Evolutionary conservation across 371 early-diverging fungal genomes (phyloP).

Genomic region (Choanephora cucurbitarum): DNA sequence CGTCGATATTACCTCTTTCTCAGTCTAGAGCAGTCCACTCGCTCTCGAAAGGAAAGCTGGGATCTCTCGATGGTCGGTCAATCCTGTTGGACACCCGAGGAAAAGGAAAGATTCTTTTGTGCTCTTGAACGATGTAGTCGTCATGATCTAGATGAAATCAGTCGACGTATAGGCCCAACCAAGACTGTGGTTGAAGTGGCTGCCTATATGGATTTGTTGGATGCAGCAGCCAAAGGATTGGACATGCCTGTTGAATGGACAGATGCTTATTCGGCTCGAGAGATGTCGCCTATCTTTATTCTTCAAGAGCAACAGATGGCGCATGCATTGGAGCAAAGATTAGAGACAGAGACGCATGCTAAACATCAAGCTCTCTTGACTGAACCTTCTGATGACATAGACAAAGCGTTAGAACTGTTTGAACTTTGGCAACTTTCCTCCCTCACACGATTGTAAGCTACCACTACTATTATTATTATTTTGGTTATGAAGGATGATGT

Average conservation of each 20-base stretch:
- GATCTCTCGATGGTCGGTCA: conserved; percentile 10
- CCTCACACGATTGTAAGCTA: conserved; percentile 19
- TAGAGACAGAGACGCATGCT: conserved; percentile 14
- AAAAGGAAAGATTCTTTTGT: conserved; percentile 27
- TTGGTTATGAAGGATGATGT: too few species aligned
- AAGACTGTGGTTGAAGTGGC: conserved; percentile 22
- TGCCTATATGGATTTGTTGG: conserved; percentile 17
- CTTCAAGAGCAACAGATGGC: conserved; percentile 11
- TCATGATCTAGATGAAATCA: conserved; percentile 14
- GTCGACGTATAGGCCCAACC: conserved; percentile 25
- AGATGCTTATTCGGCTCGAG: conserved; percentile 10
- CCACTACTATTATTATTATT: too few species aligned
- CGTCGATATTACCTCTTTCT: conserved; percentile 1
- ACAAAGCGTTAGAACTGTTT: conserved; percentile 11
- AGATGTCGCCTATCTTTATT: conserved; percentile 19
- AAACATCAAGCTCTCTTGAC: conserved; percentile 9
- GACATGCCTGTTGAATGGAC: background rate
- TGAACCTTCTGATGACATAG: background rate
- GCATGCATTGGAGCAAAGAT: background rate
- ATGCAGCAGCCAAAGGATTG: conserved; percentile 2
- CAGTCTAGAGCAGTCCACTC: background rate
- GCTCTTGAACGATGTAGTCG: conserved; percentile 28
- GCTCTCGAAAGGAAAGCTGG: background rate
- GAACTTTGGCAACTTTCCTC: conserved; percentile 19
- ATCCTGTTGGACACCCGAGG: conserved; percentile 16